These are phyloP conservation scores for Penicillium sclerotigenum DNA, from an alignment of 2,329 filamentous ascomycete genomes.

Conservation along the genomic window DNA sequence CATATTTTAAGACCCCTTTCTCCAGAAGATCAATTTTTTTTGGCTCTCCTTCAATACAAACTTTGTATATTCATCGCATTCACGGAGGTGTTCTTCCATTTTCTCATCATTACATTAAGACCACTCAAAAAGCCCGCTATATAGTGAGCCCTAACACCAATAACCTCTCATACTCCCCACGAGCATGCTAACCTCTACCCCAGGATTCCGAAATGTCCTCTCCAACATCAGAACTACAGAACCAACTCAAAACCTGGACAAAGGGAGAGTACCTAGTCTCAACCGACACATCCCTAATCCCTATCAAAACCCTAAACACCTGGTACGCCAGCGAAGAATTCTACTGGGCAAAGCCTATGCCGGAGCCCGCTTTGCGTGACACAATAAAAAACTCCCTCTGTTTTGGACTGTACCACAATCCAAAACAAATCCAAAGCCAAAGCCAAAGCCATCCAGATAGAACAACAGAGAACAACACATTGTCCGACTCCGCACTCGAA, in stretches of 20 bases:
- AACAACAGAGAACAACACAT: too few relatives aligned
- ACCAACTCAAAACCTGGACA: conserved; percentile 2
- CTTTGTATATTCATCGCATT: background rate
- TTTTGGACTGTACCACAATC: conserved; percentile 1
- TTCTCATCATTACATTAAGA: background rate
- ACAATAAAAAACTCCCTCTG: conserved; percentile 3
- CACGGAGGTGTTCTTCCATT: background rate
- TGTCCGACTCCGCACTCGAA: background rate
- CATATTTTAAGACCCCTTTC: background rate
- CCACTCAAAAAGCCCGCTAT: background rate
- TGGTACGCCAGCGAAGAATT: conserved; percentile 8
- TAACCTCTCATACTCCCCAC: background rate
- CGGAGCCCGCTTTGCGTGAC: background rate
- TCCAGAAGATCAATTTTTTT: background rate
- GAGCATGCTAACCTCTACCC: background rate
- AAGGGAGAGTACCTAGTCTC: conserved; percentile 4
- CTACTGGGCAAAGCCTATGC: conserved; percentile 9
- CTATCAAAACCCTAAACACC: background rate
- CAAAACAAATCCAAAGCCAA: too few relatives aligned
- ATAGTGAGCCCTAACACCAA: background rate
- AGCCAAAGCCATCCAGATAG: background rate
- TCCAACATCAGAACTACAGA: background rate
- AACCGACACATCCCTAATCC: conserved; percentile 1
- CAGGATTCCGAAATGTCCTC: background rate
- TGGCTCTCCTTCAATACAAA: too few relatives aligned